Evolutionary conservation across 2,329 filamentous ascomycete genomes (phyloP).

Genomic region (Triangularia verruculosa): DNA sequence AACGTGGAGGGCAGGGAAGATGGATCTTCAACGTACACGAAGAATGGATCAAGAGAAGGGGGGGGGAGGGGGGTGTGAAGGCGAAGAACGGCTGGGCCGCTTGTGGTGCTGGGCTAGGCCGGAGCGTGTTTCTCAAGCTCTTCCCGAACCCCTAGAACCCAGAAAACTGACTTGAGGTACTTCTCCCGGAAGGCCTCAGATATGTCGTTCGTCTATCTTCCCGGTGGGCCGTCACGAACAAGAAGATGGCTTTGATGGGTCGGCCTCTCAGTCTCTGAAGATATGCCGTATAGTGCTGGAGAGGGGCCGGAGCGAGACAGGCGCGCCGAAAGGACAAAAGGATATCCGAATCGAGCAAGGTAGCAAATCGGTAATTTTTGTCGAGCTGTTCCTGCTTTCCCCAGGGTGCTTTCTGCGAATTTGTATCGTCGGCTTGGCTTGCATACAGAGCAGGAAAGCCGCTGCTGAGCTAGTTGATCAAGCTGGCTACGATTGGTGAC

Average conservation of each 20-base stretch:
- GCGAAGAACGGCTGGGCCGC: conserved; percentile 17
- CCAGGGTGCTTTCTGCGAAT: conserved; percentile 30
- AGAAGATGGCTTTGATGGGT: conserved; percentile 4
- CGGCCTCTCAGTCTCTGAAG: conserved; percentile 18
- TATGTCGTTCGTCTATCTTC: conserved; percentile 2
- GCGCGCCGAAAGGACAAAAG: conserved; percentile 40
- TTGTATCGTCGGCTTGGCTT: conserved; percentile 39
- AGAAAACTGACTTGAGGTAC: conserved; percentile 5
- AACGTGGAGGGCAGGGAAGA: conserved; percentile 28
- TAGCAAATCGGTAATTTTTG: conserved; percentile 30
- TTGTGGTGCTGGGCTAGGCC: conserved; percentile 20
- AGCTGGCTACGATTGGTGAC: conserved; percentile 38
- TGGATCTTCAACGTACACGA: conserved; percentile 33
- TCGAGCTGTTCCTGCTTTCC: conserved; percentile 30
- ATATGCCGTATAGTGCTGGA: conserved; percentile 35
- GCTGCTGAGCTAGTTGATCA: conserved; percentile 32
- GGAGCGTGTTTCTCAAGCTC: conserved; percentile 12
- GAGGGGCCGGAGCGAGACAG: conserved; percentile 33
- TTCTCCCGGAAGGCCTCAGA: conserved; percentile 6
- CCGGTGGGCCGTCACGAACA: background rate
- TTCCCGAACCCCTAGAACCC: conserved; percentile 24
- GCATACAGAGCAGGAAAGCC: conserved; percentile 37
- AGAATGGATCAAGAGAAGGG: conserved; percentile 21
- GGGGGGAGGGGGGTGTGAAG: conserved; percentile 10
- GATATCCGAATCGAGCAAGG: conserved; percentile 38